These are phyloP conservation scores for Coniochaeta sp. DNA, from an alignment of 2,329 filamentous ascomycete genomes.

Conservation along the genomic window DNA sequence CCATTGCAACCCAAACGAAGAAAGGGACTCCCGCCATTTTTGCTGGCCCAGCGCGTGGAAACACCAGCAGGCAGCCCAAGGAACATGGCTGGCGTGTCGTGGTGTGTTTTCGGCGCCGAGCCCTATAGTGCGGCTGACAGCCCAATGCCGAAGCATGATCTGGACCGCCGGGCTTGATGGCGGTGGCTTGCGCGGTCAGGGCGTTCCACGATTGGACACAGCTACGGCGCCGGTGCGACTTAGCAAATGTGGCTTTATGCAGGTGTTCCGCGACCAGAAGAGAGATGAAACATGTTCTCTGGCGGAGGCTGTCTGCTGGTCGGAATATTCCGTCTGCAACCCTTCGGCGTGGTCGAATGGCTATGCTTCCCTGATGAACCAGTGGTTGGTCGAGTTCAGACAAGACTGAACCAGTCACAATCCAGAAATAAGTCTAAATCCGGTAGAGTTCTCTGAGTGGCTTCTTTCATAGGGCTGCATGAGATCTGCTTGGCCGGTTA, in stretches of 20 bases:
- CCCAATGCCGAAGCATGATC: not conserved
- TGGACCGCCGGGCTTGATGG: not conserved
- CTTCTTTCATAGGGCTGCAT: not conserved
- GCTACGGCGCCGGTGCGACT: not conserved
- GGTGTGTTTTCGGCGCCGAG: not conserved
- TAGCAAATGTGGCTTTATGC: constrained; percentile 1
- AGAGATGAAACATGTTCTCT: not conserved
- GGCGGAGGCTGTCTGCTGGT: not conserved
- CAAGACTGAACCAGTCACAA: not conserved
- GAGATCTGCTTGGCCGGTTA: not conserved
- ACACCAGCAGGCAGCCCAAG: not conserved
- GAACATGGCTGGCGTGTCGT: not conserved
- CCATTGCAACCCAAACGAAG: not conserved
- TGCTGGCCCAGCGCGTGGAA: not conserved
- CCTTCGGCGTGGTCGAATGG: too few species aligned
- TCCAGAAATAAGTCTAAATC: not conserved
- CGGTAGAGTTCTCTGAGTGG: not conserved
- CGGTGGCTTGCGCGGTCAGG: not conserved
- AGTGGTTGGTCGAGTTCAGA: not conserved
- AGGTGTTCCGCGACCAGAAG: not conserved
- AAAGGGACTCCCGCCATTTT: not conserved
- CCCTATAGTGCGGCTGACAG: not conserved
- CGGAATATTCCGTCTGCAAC: not conserved
- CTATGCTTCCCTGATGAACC: not conserved
- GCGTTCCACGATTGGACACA: not conserved